A percentile compares a stretch with the other conserved stretches of the same genome.
Evolutionary conservation across 352 stramenopile species (phyloP).

Genomic region (Blastocystis hominis): DNA sequence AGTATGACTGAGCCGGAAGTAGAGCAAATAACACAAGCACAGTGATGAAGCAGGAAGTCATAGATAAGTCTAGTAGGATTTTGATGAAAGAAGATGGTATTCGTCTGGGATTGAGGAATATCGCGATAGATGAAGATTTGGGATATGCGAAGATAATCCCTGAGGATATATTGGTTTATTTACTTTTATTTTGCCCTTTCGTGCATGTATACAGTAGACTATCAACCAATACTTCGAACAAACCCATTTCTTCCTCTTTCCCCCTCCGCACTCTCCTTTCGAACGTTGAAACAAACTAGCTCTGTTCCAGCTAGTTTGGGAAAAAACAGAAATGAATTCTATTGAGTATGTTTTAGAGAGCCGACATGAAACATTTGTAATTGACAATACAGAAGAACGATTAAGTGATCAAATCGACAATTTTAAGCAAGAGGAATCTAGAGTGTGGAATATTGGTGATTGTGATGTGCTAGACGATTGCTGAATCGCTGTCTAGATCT

Average conservation of each 20-base stretch:
- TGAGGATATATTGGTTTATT: neutral
- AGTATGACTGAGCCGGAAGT: neutral
- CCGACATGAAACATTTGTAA: constrained; percentile 1
- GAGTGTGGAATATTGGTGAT: neutral
- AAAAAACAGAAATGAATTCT: constrained; percentile 1
- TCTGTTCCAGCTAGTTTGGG: too few species aligned
- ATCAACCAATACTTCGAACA: too few species aligned
- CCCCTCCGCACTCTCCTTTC: too few species aligned
- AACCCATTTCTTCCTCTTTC: too few species aligned
- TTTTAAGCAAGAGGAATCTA: constrained; percentile 6
- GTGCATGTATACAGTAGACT: too few species aligned
- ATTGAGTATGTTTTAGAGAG: neutral
- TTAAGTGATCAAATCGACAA: constrained; percentile 1
- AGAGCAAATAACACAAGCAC: neutral
- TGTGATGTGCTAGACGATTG: neutral
- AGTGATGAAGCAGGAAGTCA: neutral
- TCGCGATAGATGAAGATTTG: neutral
- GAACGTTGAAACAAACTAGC: too few species aligned
- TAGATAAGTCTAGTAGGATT: neutral
- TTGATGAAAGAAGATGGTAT: neutral
- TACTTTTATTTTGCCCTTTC: too few species aligned
- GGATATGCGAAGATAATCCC: neutral
- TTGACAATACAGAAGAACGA: neutral
- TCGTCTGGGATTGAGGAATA: neutral
- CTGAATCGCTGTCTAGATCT: neutral